Evolutionary conservation across 2,329 filamentous ascomycete species (phyloP).

Genomic region (Sarocladium oryzae): DNA sequence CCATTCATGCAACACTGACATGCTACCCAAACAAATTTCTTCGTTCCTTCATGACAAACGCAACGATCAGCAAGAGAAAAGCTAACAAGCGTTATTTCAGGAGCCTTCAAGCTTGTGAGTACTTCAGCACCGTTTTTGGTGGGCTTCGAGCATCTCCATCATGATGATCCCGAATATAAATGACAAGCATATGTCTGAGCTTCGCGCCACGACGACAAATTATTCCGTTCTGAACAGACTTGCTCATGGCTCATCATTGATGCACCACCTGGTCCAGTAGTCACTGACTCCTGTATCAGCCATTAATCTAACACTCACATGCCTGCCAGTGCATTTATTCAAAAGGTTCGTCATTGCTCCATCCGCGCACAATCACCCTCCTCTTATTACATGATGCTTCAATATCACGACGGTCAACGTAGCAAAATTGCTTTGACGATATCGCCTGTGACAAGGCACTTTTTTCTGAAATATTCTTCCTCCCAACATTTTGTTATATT

Average conservation of each 20-base stretch:
- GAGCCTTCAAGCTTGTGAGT: constrained; percentile 15
- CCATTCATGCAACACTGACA: constrained; percentile 65
- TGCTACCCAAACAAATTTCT: constrained; percentile 10
- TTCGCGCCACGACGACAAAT: constrained; percentile 38
- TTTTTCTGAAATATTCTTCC: constrained; percentile 20
- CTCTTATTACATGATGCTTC: constrained; percentile 32
- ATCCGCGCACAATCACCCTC: too few species aligned
- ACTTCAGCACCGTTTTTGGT: constrained; percentile 15
- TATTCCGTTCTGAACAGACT: constrained; percentile 21
- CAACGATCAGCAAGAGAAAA: background rate
- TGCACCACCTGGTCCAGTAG: constrained; percentile 12
- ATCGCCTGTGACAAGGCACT: constrained; percentile 40
- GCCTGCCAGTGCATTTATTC: constrained; percentile 1
- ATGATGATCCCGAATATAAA: constrained; percentile 81
- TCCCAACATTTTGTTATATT: background rate
- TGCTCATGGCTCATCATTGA: constrained; percentile 9
- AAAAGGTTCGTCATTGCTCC: constrained; percentile 24
- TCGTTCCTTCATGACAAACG: background rate
- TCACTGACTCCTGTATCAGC: constrained; percentile 18
- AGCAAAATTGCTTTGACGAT: constrained; percentile 42
- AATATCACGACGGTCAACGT: constrained; percentile 43
- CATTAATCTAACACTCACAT: background rate
- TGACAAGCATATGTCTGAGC: constrained; percentile 99
- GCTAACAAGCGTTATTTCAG: constrained; percentile 16
- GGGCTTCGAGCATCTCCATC: constrained; percentile 15